Evolutionary conservation across 192 early-diverging fungal species (phyloP), one percentile per base, ranked within the genome.

Genomic region (Irineochytrium annulatum): DNA sequence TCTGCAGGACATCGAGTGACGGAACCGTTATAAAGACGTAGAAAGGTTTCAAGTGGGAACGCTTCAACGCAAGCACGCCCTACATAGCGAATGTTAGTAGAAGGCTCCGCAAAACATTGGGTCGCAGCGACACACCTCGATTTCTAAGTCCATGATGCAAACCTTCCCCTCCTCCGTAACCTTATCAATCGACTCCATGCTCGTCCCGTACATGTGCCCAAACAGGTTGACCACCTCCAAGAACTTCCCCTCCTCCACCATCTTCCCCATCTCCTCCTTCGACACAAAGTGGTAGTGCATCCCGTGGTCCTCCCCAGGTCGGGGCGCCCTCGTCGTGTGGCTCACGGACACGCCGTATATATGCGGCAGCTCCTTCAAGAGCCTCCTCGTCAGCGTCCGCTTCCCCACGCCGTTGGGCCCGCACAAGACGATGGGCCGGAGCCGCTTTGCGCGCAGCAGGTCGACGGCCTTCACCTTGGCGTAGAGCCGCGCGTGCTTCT

Each of bases 171-270:
- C 69, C 34, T 75, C 68, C 22, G 68, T 70, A 4, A 81, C 78
- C 11, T 55, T 58, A 33, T 83, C 77, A 48, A 81, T 60, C 0
- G 67, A 67, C 34, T 76, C 71, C 44, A 73, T 60, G 20, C 62
- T 60, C 2, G 73, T 77, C 24, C 83, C 83, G 49, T 85, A 85
- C 73, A 75, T 60, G 55, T 80, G 69, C 8, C 83, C 83, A 69
- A 79, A 81, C 27, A 84, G 51, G 3, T 58, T 61, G 16, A 73
- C 80, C 19, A 73, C 65, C 61, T 84, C 76, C 1, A 81, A 59
- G 48, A 85, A 79, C 41, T 75, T 55, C 29, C 77, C 78, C 11
- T 66, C 52, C 19, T 64, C 64, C 22, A 77, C 51, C 67, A 77
- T 66, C 3, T 31, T 60, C 43, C 72, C 61, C 72, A 86, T 77